phyloP scores from a whole-genome alignment of 129 eudicot genomes.

The Dittrichia graveolens region DNA sequence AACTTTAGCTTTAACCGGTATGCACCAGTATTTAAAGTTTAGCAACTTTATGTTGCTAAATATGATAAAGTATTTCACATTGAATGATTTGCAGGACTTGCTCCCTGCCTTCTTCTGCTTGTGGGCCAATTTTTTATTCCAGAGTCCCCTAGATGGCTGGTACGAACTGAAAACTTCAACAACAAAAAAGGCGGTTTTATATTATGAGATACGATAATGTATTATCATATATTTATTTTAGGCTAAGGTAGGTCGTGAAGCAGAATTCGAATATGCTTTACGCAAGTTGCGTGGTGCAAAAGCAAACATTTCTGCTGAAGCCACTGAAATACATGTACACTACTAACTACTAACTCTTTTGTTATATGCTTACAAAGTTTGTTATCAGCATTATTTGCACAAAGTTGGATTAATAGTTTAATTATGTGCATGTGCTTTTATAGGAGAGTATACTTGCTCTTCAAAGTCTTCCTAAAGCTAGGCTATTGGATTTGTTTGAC shows the following conservation, averaged over 20 bases:
- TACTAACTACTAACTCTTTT: background rate
- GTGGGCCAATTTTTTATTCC: constrained; percentile 70
- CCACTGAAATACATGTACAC: constrained; percentile 60
- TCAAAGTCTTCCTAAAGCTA: constrained; percentile 56
- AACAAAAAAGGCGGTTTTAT: background rate
- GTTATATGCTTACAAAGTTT: background rate
- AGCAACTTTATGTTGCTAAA: background rate
- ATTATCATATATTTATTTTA: constrained; percentile 17
- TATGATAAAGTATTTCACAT: background rate
- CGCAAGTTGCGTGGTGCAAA: constrained; percentile 67
- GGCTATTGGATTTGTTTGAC: constrained; percentile 53
- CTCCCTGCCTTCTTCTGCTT: constrained; percentile 59
- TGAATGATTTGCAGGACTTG: constrained; percentile 48
- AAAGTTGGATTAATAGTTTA: background rate
- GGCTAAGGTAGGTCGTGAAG: constrained; percentile 69
- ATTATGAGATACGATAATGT: background rate
- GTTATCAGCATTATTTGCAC: background rate
- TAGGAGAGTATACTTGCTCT: constrained; percentile 57
- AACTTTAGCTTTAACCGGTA: constrained; percentile 64
- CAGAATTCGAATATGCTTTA: constrained; percentile 56
- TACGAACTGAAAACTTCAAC: constrained; percentile 26
- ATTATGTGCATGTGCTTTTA: constrained; percentile 1
- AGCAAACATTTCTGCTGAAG: constrained; percentile 68
- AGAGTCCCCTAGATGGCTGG: constrained; percentile 99
- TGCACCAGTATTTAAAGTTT: background rate